Evolutionary conservation across 1,284 basidiomycete genomes (phyloP), one percentile per base, ranked within the genome.

Genomic region (Cutaneotrichosporon sp.): DNA sequence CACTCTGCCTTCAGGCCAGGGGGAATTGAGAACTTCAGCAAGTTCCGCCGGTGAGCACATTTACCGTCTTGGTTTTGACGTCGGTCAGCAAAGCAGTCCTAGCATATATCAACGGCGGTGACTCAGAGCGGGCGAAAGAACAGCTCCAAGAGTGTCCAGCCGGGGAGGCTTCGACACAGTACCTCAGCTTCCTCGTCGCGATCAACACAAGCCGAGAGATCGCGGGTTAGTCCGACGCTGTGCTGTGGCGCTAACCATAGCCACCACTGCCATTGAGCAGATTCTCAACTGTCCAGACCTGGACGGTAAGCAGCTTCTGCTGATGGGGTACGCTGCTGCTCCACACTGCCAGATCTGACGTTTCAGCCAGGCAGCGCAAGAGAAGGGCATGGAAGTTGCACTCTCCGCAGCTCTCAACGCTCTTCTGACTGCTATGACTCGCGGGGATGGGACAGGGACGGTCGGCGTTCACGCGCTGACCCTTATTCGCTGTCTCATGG

Each of bases 201-300:
- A 50, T 53, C 1, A 34, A 55, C 9, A 32, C 61, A 47, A 57
- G 64, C 8, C 65, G 58, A 5, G 56, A 60, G 18, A 34, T 38
- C 1, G 61, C 26, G 7, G 62, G 64, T 59, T 26, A 46, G 47
- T 34, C 26, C 4, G 13, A 21, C 16, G 36, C 14, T 5, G 55
- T 5, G 34, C 18, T 40, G 9, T 5, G 4, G 1, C 4, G 9
- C 55, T 42, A 10, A 49, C 46, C 5, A 13, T 36, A 65, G 65
- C 61, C 7, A 22, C 57, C 7, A n/a, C 63, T 1, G 63, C 68
- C 0, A 55, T 66, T 11, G 51, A 67, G 13, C 63, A 63, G 1
- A 65, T 69, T 22, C 46, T 71, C 3, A 42, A 30, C 6, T 71
- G 69, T 31, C 53, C 62, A 1, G 69, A 71, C 46, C 53, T 71